A percentile compares a stretch with the other conserved stretches of the same genome.
Conservation (phyloP, 2,329 filamentous ascomycete species). For the Paraphoma sp. region DNA sequence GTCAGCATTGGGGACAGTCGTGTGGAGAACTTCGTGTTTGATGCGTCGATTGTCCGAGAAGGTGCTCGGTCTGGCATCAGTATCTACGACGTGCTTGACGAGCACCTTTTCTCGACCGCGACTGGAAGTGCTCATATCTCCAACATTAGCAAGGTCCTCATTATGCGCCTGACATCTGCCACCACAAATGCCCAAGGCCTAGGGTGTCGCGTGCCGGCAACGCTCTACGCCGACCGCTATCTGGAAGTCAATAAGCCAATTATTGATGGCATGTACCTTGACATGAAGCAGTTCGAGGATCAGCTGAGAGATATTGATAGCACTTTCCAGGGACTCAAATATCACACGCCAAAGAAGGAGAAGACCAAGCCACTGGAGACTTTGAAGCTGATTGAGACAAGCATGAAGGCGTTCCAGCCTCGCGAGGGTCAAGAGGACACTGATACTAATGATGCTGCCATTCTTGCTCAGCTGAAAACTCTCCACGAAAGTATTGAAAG, state of each 20-base stretch:
- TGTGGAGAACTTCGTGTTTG: conserved; percentile 37
- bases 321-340: conserved; percentile 46
- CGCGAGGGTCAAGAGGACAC: conserved; percentile 12
- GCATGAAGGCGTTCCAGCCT: conserved; percentile 43
- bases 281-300: conserved; percentile 43
- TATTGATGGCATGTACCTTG: conserved; percentile 56
- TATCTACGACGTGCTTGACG: conserved; percentile 63
- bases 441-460: conserved; percentile 24
- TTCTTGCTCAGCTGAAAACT: conserved; percentile 35
- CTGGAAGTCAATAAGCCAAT: conserved; percentile 58
- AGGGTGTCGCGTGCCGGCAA: conserved; percentile 59
- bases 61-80: conserved; percentile 41
- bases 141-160: conserved; percentile 60
- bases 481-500: conserved; percentile 40
- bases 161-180: conserved; percentile 48
- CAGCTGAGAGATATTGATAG: conserved; percentile 40
- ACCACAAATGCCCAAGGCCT: conserved; percentile 48
- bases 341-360: conserved; percentile 34
- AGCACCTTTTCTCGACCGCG: conserved; percentile 49
- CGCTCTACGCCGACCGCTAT: conserved; percentile 67
- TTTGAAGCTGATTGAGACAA: conserved; percentile 47
- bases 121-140: conserved; percentile 36
- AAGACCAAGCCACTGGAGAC: conserved; percentile 43
- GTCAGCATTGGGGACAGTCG: conserved; percentile 40
- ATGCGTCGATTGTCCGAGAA: conserved; percentile 31